Percentiles rank a stretch among this genome's conserved stretches.
Evolutionary conservation across 2,329 filamentous ascomycete species (phyloP).

Genomic region (Pyricularia grisea): DNA sequence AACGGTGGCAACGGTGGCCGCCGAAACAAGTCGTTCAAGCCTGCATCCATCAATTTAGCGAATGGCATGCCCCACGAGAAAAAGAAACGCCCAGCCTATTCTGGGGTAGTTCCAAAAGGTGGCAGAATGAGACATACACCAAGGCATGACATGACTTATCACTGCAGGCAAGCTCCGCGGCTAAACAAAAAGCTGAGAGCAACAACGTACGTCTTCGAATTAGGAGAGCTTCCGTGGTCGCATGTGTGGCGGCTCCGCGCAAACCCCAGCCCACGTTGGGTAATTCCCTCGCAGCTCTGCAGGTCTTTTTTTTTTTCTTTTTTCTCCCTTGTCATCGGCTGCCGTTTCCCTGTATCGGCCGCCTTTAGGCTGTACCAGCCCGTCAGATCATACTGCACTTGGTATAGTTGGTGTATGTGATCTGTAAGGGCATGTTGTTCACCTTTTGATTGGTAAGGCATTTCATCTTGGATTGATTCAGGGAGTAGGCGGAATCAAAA

Average conservation of each 20-base stretch:
- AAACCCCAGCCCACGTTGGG: neutral
- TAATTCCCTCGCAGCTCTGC: too few species aligned
- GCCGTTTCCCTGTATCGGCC: too few species aligned
- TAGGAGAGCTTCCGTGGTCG: neutral
- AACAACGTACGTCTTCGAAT: neutral
- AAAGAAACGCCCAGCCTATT: neutral
- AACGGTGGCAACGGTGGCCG: neutral
- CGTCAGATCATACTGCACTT: too few species aligned
- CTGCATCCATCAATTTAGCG: neutral
- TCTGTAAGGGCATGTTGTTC: neutral
- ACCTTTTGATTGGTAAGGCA: neutral
- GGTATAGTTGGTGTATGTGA: neutral
- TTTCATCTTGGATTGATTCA: too few species aligned
- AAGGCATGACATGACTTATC: neutral
- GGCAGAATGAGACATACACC: neutral
- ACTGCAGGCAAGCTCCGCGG: neutral
- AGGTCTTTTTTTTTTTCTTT: too few species aligned
- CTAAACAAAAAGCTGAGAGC: neutral
- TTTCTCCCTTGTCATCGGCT: too few species aligned
- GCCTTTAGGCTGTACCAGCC: too few species aligned
- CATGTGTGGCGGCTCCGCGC: neutral
- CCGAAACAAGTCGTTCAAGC: neutral
- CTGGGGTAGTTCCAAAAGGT: neutral
- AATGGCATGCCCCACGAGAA: neutral
- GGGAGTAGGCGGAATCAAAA: neutral